Evolutionary conservation across 306 rosid genomes (phyloP), one percentile per base, ranked within the genome.

Genomic region (Medicago lupulina): DNA sequence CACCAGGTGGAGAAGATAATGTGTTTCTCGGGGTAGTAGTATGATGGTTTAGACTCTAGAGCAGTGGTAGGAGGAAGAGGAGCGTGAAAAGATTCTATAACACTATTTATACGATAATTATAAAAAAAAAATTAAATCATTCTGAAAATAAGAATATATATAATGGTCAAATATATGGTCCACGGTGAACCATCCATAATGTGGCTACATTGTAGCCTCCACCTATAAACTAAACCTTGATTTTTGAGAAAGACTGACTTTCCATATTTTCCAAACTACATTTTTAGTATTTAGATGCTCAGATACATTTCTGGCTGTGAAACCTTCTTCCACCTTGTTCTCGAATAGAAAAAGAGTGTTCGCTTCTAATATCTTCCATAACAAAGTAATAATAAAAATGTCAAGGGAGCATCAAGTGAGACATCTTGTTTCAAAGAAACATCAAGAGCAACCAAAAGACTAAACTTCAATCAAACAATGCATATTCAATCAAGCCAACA

Each of bases 281-380:
- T 66, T 44, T 41, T 73, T 21, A 2, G 23, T 53, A 25, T 53
- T 23, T 40, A 21, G 67, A 74, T 41, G 34, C 60, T 40, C 13
- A 12, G 8, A 23, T 23, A 41, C 40, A 43, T 18, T 13, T 55
- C 43, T 73, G 17, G 58, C 72, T 39, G 40, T 53, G 21, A 79
- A 38, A 71, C 67, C 53, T 78, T 78, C 77, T 55, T 50, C 68
- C 44, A 41, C 73, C 70, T 67, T 46, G 46, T 16, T 57, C 53
- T 77, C 41, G 31, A 58, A 44, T 54, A 44, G 67, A 60, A 76
- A 25, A 59, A 55, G 70, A 28, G 21, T 64, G 17, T 4, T n/a
- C 60, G 41, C 63, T 58, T 43, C 44, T 28, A 46, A 54, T 71
- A 54, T 31, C 12, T 53, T 64, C 25, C 53, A 81, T 8, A 55